Evolutionary conservation across 1,284 basidiomycete species (phyloP).

Genomic region (Mycosarcoma mackinlayi): DNA sequence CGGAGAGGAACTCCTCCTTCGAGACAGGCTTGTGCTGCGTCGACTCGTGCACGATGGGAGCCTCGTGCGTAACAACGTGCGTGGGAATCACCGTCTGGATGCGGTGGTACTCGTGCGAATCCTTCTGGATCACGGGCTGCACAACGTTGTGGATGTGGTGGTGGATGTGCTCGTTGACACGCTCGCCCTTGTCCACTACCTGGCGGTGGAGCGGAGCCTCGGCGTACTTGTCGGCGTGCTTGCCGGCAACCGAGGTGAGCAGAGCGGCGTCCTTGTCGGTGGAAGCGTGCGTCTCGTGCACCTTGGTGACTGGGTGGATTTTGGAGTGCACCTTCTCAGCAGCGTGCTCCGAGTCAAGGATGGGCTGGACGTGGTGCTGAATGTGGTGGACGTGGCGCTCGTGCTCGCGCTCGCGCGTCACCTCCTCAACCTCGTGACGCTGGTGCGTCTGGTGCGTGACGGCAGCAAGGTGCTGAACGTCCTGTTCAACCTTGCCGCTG

Average conservation of each 20-base stretch:
- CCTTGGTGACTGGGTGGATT: slow-evolving; percentile 58
- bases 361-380: slow-evolving; percentile 68
- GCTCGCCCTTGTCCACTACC: slow-evolving; percentile 67
- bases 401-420: slow-evolving; percentile 66
- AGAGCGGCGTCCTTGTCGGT: slow-evolving; percentile 67
- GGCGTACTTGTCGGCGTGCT: slow-evolving; percentile 54
- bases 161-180: slow-evolving; percentile 63
- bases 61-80: slow-evolving; percentile 62
- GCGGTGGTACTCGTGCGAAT: slow-evolving; percentile 67
- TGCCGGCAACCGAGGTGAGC: slow-evolving; percentile 62
- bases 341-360: slow-evolving; percentile 65
- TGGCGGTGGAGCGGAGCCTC: slow-evolving; percentile 58
- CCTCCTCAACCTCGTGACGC: slow-evolving; percentile 68
- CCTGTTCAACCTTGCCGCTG: slow-evolving; percentile 64
- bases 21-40: slow-evolving; percentile 61
- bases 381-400: slow-evolving; percentile 67
- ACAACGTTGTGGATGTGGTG: slow-evolving; percentile 69
- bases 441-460: slow-evolving; percentile 64
- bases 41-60: slow-evolving; percentile 66
- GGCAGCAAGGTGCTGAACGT: slow-evolving; percentile 67
- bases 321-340: slow-evolving; percentile 60
- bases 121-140: slow-evolving; percentile 67
- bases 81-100: slow-evolving; percentile 65
- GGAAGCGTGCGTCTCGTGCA: slow-evolving; percentile 64
- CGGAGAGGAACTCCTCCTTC: slow-evolving; percentile 63